Conservation (phyloP, 1,284 basidiomycete genomes). For the Malassezia sympodialis region DNA sequence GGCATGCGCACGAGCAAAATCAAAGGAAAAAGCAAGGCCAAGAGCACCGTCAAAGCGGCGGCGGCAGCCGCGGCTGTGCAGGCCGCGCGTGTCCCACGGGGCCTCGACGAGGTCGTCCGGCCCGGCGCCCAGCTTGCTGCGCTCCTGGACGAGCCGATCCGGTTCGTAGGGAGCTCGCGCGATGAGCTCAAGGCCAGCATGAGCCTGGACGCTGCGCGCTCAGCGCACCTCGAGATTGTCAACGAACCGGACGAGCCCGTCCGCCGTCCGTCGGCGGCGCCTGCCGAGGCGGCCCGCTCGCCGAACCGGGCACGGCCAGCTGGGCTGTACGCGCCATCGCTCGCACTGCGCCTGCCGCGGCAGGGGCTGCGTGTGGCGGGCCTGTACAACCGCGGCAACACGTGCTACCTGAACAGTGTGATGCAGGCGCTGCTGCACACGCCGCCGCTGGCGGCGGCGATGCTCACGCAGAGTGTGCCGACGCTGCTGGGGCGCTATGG, state of each 20-base stretch:
- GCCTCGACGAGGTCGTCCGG: constrained; percentile 7
- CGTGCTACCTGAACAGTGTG: constrained; percentile 92
- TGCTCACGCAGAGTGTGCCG: constrained; percentile 54
- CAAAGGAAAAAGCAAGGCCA: background rate
- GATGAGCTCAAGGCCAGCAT: constrained; percentile 16
- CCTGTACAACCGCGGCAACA: constrained; percentile 83
- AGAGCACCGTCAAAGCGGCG: background rate
- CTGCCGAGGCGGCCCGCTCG: background rate
- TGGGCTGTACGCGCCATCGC: constrained; percentile 16
- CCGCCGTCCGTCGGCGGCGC: background rate
- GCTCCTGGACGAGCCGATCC: constrained; percentile 15
- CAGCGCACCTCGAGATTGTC: constrained; percentile 13
- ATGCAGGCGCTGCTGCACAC: constrained; percentile 91
- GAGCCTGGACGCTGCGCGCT: constrained; percentile 16
- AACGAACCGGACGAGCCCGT: background rate
- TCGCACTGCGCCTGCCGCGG: constrained; percentile 27
- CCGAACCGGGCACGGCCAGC: background rate
- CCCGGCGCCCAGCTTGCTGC: constrained; percentile 5
- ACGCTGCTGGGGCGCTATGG: constrained; percentile 50
- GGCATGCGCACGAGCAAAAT: background rate
- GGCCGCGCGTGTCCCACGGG: background rate
- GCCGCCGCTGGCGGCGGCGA: constrained; percentile 67
- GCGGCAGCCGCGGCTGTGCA: background rate
- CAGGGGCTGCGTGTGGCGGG: constrained; percentile 51
- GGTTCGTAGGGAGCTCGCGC: constrained; percentile 13